A percentile compares a stretch with the other conserved stretches of the same genome.
Evolutionary conservation across 495 filamentous ascomycete genomes (phyloP).

Genomic region (Aspergillus indologenus): DNA sequence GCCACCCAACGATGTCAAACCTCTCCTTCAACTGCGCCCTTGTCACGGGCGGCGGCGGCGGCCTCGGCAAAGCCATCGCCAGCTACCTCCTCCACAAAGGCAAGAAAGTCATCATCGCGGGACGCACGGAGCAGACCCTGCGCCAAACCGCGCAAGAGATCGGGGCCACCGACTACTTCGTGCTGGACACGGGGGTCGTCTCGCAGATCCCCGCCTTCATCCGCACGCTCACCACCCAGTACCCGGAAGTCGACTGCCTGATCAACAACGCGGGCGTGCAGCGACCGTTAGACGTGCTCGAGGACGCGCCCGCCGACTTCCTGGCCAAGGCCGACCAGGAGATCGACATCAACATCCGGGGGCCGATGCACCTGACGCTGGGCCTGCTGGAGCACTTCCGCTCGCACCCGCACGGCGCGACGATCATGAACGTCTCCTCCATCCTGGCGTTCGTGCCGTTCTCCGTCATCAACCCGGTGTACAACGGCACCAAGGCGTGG

Average conservation of each 20-base stretch:
- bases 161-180: slow-evolving; percentile 35
- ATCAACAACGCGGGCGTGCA: slow-evolving; percentile 40
- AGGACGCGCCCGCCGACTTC: slow-evolving; percentile 12
- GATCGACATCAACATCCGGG: slow-evolving; percentile 48
- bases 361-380: slow-evolving; percentile 47
- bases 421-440: slow-evolving; percentile 48
- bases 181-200: slow-evolving; percentile 42
- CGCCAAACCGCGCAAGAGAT: slow-evolving; percentile 33
- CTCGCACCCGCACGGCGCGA: slow-evolving; percentile 17
- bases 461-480: slow-evolving; percentile 44
- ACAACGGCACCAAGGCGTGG: slow-evolving; percentile 50
- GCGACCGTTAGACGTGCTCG: slow-evolving; percentile 21
- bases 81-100: slow-evolving; percentile 37
- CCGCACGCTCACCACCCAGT: slow-evolving; percentile 27
- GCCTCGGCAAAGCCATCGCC: slow-evolving; percentile 44
- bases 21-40: slow-evolving; percentile 32
- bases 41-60: slow-evolving; percentile 46
- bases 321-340: slow-evolving; percentile 45
- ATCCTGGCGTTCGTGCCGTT: slow-evolving; percentile 43
- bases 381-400: slow-evolving; percentile 42
- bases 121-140: slow-evolving; percentile 46
- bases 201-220: slow-evolving; percentile 36
- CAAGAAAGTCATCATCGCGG: slow-evolving; percentile 45
- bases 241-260: slow-evolving; percentile 48
- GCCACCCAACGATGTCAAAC: too few species aligned